Percentiles rank a stretch among this genome's conserved stretches.
phyloP scores from a whole-genome alignment of 2,329 filamentous ascomycete species.

The Sordariomycetes sp. region DNA sequence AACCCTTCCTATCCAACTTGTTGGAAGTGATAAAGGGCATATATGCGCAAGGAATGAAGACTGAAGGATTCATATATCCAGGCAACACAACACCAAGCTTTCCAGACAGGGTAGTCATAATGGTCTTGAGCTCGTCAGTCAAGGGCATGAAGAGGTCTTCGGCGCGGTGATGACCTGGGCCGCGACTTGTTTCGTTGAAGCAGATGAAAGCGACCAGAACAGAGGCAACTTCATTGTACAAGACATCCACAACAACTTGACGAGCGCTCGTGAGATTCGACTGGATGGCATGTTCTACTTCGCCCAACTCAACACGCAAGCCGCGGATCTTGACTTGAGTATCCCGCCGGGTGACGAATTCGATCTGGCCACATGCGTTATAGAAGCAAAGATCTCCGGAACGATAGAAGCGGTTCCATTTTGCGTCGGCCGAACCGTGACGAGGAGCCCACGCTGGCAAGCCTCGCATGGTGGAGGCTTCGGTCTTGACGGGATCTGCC shows the following conservation, averaged over 20 bases:
- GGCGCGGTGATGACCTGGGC: background rate
- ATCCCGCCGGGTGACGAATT: slow-evolving; percentile 37
- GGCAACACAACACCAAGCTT: slow-evolving; percentile 4
- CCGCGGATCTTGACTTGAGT: slow-evolving; percentile 5
- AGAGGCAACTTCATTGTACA: background rate
- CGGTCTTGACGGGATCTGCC: slow-evolving; percentile 11
- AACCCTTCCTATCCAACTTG: slow-evolving; percentile 1
- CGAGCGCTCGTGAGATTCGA: background rate
- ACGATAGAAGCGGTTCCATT: too few relatives aligned
- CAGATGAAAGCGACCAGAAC: background rate
- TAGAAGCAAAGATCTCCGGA: slow-evolving; percentile 38
- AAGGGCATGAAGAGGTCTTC: slow-evolving; percentile 4
- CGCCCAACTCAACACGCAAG: slow-evolving; percentile 2
- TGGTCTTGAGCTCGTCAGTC: background rate
- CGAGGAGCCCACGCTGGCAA: slow-evolving; percentile 7
- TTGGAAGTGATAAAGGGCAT: slow-evolving; percentile 2
- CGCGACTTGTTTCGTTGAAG: background rate
- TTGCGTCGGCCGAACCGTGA: too few relatives aligned
- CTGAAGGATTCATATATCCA: slow-evolving; percentile 8
- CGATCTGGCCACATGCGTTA: slow-evolving; percentile 26
- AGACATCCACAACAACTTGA: slow-evolving; percentile 2
- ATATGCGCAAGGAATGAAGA: background rate
- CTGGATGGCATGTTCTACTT: slow-evolving; percentile 2
- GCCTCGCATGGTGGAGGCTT: slow-evolving; percentile 24
- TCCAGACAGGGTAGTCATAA: background rate